These are phyloP conservation scores for Phalaenopsis equestris DNA, from an alignment of 106 monocot genomes.

Conservation along the genomic window DNA sequence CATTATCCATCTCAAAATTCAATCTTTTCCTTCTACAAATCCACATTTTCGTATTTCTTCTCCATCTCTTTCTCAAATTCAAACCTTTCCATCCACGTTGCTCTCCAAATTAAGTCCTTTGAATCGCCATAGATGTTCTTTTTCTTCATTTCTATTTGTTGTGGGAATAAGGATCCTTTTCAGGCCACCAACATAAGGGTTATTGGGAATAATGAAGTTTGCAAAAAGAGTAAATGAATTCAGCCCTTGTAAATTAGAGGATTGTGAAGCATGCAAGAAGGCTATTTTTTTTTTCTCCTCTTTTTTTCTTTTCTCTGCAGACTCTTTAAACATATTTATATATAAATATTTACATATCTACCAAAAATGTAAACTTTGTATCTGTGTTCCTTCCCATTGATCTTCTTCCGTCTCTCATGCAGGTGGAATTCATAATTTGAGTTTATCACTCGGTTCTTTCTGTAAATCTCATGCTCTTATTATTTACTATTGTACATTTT, in stretches of 20 bases:
- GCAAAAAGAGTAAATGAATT: not conserved
- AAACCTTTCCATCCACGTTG: not conserved
- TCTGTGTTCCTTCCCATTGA: too few species aligned
- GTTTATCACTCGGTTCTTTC: too few species aligned
- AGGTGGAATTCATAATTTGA: too few species aligned
- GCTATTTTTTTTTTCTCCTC: not conserved
- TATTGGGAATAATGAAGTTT: not conserved
- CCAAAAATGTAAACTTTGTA: too few species aligned
- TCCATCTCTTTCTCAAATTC: not conserved
- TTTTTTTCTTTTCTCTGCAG: too few species aligned
- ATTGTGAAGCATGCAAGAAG: not conserved
- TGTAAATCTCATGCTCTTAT: too few species aligned
- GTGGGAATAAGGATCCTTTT: slow-evolving; percentile 7
- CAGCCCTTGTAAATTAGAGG: slow-evolving; percentile 2
- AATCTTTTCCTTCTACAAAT: not conserved
- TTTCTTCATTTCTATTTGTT: slow-evolving; percentile 5
- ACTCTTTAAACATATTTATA: too few species aligned
- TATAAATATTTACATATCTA: too few species aligned
- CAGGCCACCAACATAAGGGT: not conserved
- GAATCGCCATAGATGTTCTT: not conserved
- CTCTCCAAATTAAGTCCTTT: not conserved
- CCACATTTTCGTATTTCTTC: not conserved
- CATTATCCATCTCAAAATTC: not conserved
- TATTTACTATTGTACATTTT: too few species aligned
- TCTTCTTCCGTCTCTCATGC: too few species aligned